A percentile compares a stretch with the other conserved stretches of the same genome.
These are phyloP conservation scores for Halteria grandinella DNA, from an alignment of 73 alveolate species.

Conservation along the genomic window DNA sequence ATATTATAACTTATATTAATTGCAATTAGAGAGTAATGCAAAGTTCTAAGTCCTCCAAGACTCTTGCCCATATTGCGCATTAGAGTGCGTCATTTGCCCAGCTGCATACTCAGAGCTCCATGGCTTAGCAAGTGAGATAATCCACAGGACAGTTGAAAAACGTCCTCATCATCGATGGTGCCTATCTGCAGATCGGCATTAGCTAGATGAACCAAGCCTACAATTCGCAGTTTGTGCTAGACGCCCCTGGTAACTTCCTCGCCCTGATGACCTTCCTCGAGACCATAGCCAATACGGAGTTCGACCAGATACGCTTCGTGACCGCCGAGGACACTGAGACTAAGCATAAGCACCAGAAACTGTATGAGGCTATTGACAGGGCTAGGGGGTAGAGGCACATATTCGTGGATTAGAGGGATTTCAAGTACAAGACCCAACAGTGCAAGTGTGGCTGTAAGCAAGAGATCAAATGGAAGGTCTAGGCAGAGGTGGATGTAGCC, in stretches of 20 bases:
- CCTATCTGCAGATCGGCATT: slow-evolving; percentile 40
- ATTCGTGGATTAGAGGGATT: slow-evolving; percentile 34
- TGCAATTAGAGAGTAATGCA: no score
- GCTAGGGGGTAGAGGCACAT: not conserved
- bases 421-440: slow-evolving; percentile 5
- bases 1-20: no score
- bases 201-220: slow-evolving; percentile 7
- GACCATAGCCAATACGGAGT: slow-evolving; percentile 15
- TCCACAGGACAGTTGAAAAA: slow-evolving; percentile 29
- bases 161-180: slow-evolving; percentile 43
- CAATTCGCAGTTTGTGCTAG: slow-evolving; percentile 17
- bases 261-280: slow-evolving; percentile 2
- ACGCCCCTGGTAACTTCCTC: slow-evolving; percentile 9
- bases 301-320: slow-evolving; percentile 8
- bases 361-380: slow-evolving; percentile 16
- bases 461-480: slow-evolving; percentile 47
- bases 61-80: not conserved
- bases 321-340: slow-evolving; percentile 52
- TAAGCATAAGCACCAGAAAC: slow-evolving; percentile 1
- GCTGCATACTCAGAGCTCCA: not conserved
- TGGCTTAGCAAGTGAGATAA: not conserved
- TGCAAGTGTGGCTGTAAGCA: slow-evolving; percentile 47
- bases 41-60: not conserved
- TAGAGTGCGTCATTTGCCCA: not conserved
- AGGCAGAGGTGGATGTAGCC: slow-evolving; percentile 57